phyloP scores from a whole-genome alignment of 106 monocot species.

The Dendrobium nobile region DNA sequence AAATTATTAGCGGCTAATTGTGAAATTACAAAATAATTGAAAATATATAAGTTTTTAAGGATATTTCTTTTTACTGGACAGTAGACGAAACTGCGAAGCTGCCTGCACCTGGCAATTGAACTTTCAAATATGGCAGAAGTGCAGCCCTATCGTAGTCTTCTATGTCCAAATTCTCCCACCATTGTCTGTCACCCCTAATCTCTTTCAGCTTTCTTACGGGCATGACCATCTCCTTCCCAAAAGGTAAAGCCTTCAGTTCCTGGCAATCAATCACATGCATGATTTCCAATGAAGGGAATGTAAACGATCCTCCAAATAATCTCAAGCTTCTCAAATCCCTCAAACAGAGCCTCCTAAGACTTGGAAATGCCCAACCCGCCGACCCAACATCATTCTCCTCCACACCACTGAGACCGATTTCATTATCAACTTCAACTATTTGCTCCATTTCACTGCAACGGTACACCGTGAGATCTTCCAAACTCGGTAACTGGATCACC shows the following conservation, averaged over 20 bases:
- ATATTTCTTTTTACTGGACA: no score
- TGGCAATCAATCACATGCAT: neutral
- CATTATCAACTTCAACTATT: neutral
- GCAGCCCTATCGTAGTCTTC: neutral
- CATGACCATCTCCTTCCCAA: neutral
- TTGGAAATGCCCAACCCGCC: neutral
- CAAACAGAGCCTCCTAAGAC: slow-evolving; percentile 2
- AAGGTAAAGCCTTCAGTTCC: neutral
- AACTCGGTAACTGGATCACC: slow-evolving; percentile 6
- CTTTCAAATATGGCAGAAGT: neutral
- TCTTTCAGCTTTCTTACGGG: neutral
- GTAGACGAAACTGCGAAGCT: no score
- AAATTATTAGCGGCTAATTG: no score
- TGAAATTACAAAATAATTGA: no score
- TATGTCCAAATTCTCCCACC: neutral
- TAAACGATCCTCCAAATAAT: neutral
- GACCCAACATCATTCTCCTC: neutral
- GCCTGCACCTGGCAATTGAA: neutral
- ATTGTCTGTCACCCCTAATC: neutral
- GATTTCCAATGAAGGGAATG: neutral
- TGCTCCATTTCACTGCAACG: slow-evolving; percentile 8
- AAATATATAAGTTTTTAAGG: no score
- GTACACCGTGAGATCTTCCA: neutral
- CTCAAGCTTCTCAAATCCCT: neutral
- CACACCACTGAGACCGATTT: neutral